Evolutionary conservation across 305 asterid species (phyloP), one percentile per base, ranked within the genome.

Genomic region (Fraxinus nigra): DNA sequence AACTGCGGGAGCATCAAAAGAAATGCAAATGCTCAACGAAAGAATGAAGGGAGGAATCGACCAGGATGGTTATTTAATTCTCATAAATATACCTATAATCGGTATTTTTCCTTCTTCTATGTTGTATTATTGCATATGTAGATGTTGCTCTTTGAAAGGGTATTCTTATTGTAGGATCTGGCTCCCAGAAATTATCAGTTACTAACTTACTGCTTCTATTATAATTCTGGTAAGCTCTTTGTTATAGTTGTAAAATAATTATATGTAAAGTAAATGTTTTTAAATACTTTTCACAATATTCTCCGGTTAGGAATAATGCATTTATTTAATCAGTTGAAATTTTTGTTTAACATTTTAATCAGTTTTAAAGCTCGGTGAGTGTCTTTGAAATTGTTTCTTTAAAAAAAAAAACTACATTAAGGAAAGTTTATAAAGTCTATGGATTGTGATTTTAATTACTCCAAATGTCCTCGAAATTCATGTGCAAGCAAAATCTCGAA

Each of bases 1-100:
- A 93, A 79, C 97, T 93, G 76, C 82, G 86, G 3, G 97, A 94
- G 90, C 91, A 91, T 85, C 97, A 94, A 85, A 92, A 89, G 93
- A 91, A 93, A 75, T 94, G 98, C 89, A 92, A 85, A 51, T 93
- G 98, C 90, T 88, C 82, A 2, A 86, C 56, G 69, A 81, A 90
- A 43, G 86, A 87, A 80, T 92, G 89, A 85, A 79, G 84, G 85
- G 79, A 76, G 72, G 79, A 79, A 76, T 56, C 54, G 13, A 30
- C 46, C 8, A 35, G 65, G 73, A 30, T 37, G 26, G 30, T 56
- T 28, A 79, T 81, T 78, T 72, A 33, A 37, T 48, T 7, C 83
- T 37, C 84, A 13, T 38, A 82, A 30, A 20, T 40, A 22, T n/a
- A 34, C 59, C 8, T 54, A 9, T n/a, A 11, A 43, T 32, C 28